Evolutionary conservation across 2,329 filamentous ascomycete genomes (phyloP).

Genomic region (Microdochium trichocladiopsis): DNA sequence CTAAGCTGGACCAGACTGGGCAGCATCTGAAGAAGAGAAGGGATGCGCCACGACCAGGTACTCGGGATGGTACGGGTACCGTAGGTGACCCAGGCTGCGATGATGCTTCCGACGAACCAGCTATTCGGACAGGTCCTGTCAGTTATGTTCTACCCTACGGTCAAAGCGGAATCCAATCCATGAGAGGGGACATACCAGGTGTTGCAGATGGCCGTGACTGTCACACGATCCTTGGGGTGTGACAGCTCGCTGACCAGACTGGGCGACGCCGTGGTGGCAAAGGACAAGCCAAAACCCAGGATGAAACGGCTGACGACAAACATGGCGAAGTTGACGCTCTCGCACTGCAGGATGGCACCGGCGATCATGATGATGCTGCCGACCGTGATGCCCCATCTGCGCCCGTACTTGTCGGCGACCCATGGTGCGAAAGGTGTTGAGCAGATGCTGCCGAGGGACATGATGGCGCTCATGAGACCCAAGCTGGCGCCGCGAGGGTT

Average conservation of each 20-base stretch:
- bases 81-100: conserved; percentile 38
- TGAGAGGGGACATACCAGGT: background rate
- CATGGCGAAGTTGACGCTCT: conserved; percentile 29
- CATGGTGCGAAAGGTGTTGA: conserved; percentile 9
- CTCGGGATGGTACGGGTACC: conserved; percentile 26
- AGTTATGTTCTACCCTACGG: too few relatives aligned
- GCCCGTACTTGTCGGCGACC: conserved; percentile 29
- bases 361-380: conserved; percentile 29
- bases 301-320: conserved; percentile 32
- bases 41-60: conserved; percentile 24
- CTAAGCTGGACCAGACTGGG: conserved; percentile 19
- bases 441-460: background rate
- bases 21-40: conserved; percentile 21
- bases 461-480: background rate
- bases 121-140: too few relatives aligned
- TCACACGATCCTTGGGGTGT: conserved; percentile 29
- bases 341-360: conserved; percentile 31
- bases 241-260: conserved; percentile 31
- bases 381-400: conserved; percentile 30
- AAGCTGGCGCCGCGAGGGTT: background rate
- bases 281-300: conserved; percentile 28
- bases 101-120: conserved; percentile 25
- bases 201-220: conserved; percentile 23
- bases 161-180: too few relatives aligned
- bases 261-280: conserved; percentile 30